Evolutionary conservation across 2,329 filamentous ascomycete species (phyloP).

Genomic region (Parastagonospora nodorum): DNA sequence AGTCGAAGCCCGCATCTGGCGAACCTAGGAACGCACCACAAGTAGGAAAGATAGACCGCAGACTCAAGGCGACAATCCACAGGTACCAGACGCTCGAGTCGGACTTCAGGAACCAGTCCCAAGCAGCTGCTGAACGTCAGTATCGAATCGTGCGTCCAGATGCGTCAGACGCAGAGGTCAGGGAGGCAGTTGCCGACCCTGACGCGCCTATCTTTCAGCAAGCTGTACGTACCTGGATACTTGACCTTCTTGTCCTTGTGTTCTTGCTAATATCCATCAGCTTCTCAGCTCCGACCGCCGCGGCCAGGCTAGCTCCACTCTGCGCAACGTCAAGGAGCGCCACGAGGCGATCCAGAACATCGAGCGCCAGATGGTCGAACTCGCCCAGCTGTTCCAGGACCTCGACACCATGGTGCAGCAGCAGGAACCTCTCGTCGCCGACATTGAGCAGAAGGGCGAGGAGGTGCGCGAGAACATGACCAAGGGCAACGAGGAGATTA

Average conservation of each 20-base stretch:
- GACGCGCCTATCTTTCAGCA: slow-evolving; percentile 86
- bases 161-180: slow-evolving; percentile 77
- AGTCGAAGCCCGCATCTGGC: slow-evolving; percentile 77
- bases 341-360: slow-evolving; percentile 91
- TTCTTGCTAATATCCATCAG: slow-evolving; percentile 39
- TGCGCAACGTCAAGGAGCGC: slow-evolving; percentile 79
- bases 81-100: slow-evolving; percentile 81
- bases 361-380: slow-evolving; percentile 84
- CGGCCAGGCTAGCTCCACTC: slow-evolving; percentile 78
- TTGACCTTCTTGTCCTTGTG: neutral
- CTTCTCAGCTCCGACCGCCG: slow-evolving; percentile 80
- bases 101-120: slow-evolving; percentile 77
- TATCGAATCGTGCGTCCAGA: slow-evolving; percentile 88
- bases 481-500: slow-evolving; percentile 83
- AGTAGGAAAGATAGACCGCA: slow-evolving; percentile 78
- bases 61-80: slow-evolving; percentile 80
- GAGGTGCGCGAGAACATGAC: slow-evolving; percentile 83
- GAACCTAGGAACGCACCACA: slow-evolving; percentile 77
- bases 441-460: slow-evolving; percentile 86
- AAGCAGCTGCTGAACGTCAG: slow-evolving; percentile 85
- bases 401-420: slow-evolving; percentile 84
- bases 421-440: slow-evolving; percentile 78
- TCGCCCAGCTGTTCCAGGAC: slow-evolving; percentile 86
- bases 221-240: slow-evolving; percentile 55
- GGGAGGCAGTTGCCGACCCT: slow-evolving; percentile 74